These are phyloP conservation scores for Triticum monococcum DNA, from an alignment of 176 grass and related monocot genomes.

Conservation along the genomic window DNA sequence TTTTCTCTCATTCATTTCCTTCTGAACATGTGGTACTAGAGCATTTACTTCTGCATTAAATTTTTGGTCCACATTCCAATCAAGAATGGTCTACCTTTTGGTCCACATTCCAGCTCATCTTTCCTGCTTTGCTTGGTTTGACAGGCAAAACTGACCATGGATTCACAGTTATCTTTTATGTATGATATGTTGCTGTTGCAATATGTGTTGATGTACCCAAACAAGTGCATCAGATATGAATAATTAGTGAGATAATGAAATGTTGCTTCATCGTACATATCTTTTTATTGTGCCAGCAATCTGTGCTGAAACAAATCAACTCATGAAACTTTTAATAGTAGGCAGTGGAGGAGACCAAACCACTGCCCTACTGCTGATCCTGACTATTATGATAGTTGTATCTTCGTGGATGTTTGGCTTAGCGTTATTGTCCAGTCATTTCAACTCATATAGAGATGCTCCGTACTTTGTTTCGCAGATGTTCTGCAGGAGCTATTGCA, in stretches of 20 bases:
- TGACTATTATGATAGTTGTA: background rate
- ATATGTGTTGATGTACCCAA: background rate
- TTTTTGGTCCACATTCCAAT: slow-evolving; percentile 14
- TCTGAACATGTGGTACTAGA: background rate
- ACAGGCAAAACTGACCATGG: background rate
- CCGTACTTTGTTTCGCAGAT: slow-evolving; percentile 47
- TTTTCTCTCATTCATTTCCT: slow-evolving; percentile 1
- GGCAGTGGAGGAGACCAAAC: background rate
- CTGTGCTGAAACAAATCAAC: background rate
- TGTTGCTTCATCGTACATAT: background rate
- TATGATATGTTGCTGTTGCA: background rate
- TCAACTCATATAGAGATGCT: background rate
- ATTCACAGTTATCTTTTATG: background rate
- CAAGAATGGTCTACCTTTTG: too few species aligned
- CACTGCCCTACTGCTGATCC: background rate
- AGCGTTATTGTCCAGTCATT: background rate
- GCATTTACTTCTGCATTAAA: slow-evolving; percentile 12
- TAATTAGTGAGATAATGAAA: background rate
- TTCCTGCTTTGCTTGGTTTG: slow-evolving; percentile 11
- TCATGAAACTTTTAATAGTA: slow-evolving; percentile 9
- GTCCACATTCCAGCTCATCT: background rate
- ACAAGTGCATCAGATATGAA: background rate
- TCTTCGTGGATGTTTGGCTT: slow-evolving; percentile 1
- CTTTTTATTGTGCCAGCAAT: background rate
- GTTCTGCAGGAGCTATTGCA: slow-evolving; percentile 74